Percentiles rank a stretch among this genome's conserved stretches.
Evolutionary conservation across 768 basidiomycete species (phyloP).

Genomic region (Phanerodontia chrysosporium): DNA sequence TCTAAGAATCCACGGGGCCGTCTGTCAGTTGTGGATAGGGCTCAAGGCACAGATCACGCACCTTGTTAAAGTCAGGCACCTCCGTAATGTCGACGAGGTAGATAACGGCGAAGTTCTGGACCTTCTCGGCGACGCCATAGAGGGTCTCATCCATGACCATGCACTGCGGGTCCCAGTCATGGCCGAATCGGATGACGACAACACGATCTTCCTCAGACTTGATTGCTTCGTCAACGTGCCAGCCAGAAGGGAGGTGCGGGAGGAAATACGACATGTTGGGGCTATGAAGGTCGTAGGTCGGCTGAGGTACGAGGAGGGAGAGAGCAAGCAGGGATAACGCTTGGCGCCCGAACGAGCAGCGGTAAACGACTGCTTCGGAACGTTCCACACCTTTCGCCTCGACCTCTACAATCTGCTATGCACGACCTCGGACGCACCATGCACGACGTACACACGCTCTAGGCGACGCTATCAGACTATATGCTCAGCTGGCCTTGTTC

Average conservation of each 20-base stretch:
- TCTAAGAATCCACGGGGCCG: conserved; percentile 43
- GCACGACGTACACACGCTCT: too few relatives aligned
- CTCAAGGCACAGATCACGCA: conserved; percentile 25
- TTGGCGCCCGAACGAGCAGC: not conserved
- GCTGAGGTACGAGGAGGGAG: not conserved
- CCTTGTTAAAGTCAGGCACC: conserved; percentile 99
- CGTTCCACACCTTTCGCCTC: not conserved
- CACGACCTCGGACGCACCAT: not conserved
- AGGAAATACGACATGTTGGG: conserved; percentile 80
- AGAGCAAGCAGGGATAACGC: not conserved
- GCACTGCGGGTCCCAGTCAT: conserved; percentile 90
- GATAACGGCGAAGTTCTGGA: conserved; percentile 98
- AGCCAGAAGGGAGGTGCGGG: conserved; percentile 84
- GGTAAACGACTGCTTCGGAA: not conserved
- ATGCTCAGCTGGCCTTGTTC: too few relatives aligned
- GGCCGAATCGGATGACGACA: conserved; percentile 92
- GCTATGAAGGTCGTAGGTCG: not conserved
- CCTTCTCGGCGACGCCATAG: conserved; percentile 87
- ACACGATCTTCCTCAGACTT: conserved; percentile 96
- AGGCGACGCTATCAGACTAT: too few relatives aligned
- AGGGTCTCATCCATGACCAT: conserved; percentile 99
- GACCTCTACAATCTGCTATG: not conserved
- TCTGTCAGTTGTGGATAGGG: not conserved
- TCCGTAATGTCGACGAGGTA: conserved; percentile 94
- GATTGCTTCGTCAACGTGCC: conserved; percentile 99